Conservation (phyloP, 1,139 yeast species). For the Spencermartinsiella ligniputridi region DNA sequence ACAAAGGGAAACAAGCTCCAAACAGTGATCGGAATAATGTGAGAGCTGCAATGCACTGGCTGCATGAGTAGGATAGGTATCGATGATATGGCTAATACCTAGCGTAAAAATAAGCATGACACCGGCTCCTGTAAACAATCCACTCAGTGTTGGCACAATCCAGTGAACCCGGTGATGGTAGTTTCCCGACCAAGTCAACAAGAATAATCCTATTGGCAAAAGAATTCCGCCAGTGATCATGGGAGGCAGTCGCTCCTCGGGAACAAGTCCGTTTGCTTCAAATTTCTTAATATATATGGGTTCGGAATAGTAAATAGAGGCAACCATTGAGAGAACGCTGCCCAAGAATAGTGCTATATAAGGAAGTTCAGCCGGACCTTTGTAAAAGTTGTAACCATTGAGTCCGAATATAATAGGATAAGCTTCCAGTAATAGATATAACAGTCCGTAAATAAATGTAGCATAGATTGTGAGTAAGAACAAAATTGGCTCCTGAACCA, state of each 20-base stretch:
- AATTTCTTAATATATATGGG: conserved; percentile 38
- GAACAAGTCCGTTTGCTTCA: conserved; percentile 52
- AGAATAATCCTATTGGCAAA: conserved; percentile 74
- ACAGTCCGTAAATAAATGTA: conserved; percentile 76
- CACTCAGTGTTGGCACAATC: conserved; percentile 76
- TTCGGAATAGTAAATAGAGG: conserved; percentile 18
- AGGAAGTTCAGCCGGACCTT: conserved; percentile 49
- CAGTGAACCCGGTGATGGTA: conserved; percentile 64
- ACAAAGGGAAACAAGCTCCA: conserved; percentile 76
- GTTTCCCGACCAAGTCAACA: conserved; percentile 83
- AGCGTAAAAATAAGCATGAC: conserved; percentile 70
- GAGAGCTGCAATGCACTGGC: conserved; percentile 88
- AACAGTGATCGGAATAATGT: conserved; percentile 72
- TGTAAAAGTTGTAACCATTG: conserved; percentile 28
- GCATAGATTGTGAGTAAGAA: conserved; percentile 64
- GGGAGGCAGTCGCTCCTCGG: conserved; percentile 74
- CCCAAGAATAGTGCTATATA: conserved; percentile 51
- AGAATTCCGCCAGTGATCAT: conserved; percentile 63
- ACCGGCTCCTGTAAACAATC: conserved; percentile 67
- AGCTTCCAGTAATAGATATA: conserved; percentile 70
- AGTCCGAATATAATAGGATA: conserved; percentile 63
- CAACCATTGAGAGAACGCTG: conserved; percentile 20
- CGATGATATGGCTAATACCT: conserved; percentile 71
- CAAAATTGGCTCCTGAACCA: conserved; percentile 65
- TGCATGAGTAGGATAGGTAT: conserved; percentile 68